Percentiles rank a stretch among this genome's conserved stretches.
phyloP scores from a whole-genome alignment of 495 filamentous ascomycete genomes.

The Penicillium soppii region DNA sequence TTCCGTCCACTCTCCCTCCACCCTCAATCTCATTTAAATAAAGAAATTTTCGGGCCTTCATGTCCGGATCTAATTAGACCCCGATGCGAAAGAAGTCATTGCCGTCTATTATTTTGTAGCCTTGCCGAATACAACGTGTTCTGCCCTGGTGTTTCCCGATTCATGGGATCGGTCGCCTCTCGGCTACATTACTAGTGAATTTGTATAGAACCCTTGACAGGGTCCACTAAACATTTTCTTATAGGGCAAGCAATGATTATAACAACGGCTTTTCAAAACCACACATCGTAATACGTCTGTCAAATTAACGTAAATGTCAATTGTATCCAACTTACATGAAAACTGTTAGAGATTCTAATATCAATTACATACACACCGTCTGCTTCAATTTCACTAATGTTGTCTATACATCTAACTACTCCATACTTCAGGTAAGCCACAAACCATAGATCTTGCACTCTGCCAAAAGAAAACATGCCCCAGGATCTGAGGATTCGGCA shows the following conservation, averaged over 20 bases:
- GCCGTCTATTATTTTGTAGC: slow-evolving; percentile 24
- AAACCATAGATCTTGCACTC: neutral
- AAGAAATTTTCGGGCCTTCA: slow-evolving; percentile 7
- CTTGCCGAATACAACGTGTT: slow-evolving; percentile 28
- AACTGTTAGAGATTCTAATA: too few species aligned
- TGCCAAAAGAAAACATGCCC: neutral
- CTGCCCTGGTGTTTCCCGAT: slow-evolving; percentile 36
- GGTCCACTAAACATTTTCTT: too few species aligned
- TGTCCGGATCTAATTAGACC: slow-evolving; percentile 26
- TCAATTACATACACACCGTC: slow-evolving; percentile 19
- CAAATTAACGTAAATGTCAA: too few species aligned
- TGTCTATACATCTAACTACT: neutral
- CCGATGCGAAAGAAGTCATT: slow-evolving; percentile 28
- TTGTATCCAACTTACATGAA: too few species aligned
- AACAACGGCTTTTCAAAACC: neutral
- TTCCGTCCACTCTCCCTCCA: neutral
- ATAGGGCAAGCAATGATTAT: neutral
- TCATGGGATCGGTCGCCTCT: slow-evolving; percentile 28
- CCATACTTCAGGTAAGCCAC: neutral
- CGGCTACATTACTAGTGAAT: slow-evolving; percentile 14
- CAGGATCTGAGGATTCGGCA: neutral
- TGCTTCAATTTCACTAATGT: neutral
- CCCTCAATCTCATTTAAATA: neutral
- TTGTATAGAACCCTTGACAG: slow-evolving; percentile 8
- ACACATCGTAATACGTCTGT: neutral